These are phyloP conservation scores for Nemania serpens DNA, from an alignment of 2,329 filamentous ascomycete species.

Conservation along the genomic window DNA sequence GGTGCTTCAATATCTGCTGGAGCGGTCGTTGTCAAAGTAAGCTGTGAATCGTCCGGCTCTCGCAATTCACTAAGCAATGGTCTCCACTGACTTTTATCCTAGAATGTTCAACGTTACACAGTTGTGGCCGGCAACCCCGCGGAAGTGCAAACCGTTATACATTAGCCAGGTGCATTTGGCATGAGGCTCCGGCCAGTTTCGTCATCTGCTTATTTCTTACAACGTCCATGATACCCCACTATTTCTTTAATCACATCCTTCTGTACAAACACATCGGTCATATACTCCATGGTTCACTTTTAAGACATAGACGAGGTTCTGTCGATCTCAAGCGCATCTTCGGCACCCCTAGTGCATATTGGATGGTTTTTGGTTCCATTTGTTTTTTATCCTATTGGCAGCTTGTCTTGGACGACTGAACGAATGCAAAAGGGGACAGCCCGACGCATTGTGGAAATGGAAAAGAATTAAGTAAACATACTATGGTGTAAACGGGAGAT, in stretches of 20 bases:
- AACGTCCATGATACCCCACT: slow-evolving; percentile 28
- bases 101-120: slow-evolving; percentile 70
- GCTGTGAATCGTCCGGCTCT: slow-evolving; percentile 28
- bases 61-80: neutral
- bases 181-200: neutral
- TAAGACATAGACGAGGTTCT: slow-evolving; percentile 21
- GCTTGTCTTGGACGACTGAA: slow-evolving; percentile 4
- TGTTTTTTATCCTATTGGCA: slow-evolving; percentile 3
- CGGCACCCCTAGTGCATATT: slow-evolving; percentile 10
- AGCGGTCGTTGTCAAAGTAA: slow-evolving; percentile 79
- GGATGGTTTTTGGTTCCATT: neutral
- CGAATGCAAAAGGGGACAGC: neutral
- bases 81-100: slow-evolving; percentile 12
- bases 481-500: neutral
- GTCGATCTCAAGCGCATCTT: slow-evolving; percentile 1
- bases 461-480: neutral
- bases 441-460: slow-evolving; percentile 1
- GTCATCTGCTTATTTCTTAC: slow-evolving; percentile 15
- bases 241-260: slow-evolving; percentile 12
- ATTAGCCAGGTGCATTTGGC: slow-evolving; percentile 20
- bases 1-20: slow-evolving; percentile 82
- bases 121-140: slow-evolving; percentile 74
- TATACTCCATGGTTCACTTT: slow-evolving; percentile 16
- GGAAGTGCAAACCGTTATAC: slow-evolving; percentile 51
- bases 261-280: slow-evolving; percentile 23